Evolutionary conservation across 2,329 filamentous ascomycete species (phyloP), one percentile per base, ranked within the genome.

Genomic region (Epichloe elymi): DNA sequence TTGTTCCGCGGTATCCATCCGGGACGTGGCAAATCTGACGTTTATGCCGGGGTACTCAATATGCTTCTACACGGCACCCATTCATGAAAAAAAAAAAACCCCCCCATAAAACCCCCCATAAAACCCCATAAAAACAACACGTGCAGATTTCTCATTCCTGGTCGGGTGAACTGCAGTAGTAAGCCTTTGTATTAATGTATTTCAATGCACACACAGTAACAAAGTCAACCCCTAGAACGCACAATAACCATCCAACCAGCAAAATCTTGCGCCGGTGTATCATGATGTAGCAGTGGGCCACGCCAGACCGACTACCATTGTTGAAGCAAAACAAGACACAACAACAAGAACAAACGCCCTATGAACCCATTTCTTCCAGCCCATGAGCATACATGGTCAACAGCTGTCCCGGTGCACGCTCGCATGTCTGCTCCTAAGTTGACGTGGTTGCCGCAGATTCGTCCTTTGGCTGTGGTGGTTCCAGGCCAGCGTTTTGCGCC

Each of bases 401-500:
- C 7, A 40, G 36, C n/a, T 30, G 12, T 8, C 26, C 12, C 15
- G 39, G 20, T 14, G 3, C 2, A 10, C n/a, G 1, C 14, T 40
- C 17, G 12, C 15, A 17, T 40, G 10, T 17, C 15, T 15, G 37
- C 43, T 56, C 56, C 63, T 65, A 66, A 55, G 57, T 63, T 47
- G 63, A 60, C 40, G 57, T 46, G 42, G 60, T 54, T 45, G 57
- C 51, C 48, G 54, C 43, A 45, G 61, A 54, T 56, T 69, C 67
- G 48, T 69, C 67, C 55, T 67, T 68, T 38, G 67, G 67, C 49
- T 67, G 67, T 26, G 65, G 67, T 35, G 67, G 66, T 56, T 70
- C 68, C 33, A 83, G 66, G 30, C 80, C 80, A 12, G 78, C 77
- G 49, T 73, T 77, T 59, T 82, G 78, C 17, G 78, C 80, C 35